These are phyloP conservation scores for Triticum timopheevii DNA, from an alignment of 176 grass and related monocot genomes.

Conservation along the genomic window DNA sequence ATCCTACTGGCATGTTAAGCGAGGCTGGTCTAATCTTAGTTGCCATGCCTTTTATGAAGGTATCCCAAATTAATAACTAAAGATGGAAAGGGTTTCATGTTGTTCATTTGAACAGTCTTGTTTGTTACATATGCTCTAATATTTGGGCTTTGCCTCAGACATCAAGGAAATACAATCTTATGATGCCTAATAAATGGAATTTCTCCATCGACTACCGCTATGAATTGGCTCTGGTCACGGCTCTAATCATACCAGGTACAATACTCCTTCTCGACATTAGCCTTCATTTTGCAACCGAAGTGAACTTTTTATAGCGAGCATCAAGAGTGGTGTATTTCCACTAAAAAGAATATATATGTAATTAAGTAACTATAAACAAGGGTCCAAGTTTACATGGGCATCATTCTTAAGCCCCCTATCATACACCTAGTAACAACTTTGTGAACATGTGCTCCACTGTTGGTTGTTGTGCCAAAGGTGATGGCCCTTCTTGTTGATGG, in stretches of 20 bases:
- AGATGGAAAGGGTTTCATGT: background rate
- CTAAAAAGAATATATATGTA: background rate
- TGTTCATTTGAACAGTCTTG: background rate
- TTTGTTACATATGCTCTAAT: background rate
- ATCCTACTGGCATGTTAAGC: conserved; percentile 43
- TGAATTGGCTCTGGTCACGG: background rate
- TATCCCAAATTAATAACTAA: background rate
- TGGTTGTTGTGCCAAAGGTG: too few species aligned
- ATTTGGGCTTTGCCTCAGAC: background rate
- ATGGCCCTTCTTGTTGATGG: too few species aligned
- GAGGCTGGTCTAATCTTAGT: conserved; percentile 43
- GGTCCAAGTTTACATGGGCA: too few species aligned
- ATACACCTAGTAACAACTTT: too few species aligned
- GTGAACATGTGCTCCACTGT: too few species aligned
- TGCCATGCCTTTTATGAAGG: conserved; percentile 49
- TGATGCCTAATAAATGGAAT: conserved; percentile 46
- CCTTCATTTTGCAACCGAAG: background rate
- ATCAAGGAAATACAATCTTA: conserved; percentile 27
- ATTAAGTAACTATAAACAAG: background rate
- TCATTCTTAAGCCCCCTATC: too few species aligned
- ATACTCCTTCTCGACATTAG: background rate
- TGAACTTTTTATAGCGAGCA: background rate
- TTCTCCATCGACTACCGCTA: conserved; percentile 41
- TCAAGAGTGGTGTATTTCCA: background rate
- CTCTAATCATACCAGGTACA: conserved; percentile 48